These are phyloP conservation scores for Tieghemiomyces parasiticus DNA, from an alignment of 192 early-diverging fungal genomes.

Conservation along the genomic window DNA sequence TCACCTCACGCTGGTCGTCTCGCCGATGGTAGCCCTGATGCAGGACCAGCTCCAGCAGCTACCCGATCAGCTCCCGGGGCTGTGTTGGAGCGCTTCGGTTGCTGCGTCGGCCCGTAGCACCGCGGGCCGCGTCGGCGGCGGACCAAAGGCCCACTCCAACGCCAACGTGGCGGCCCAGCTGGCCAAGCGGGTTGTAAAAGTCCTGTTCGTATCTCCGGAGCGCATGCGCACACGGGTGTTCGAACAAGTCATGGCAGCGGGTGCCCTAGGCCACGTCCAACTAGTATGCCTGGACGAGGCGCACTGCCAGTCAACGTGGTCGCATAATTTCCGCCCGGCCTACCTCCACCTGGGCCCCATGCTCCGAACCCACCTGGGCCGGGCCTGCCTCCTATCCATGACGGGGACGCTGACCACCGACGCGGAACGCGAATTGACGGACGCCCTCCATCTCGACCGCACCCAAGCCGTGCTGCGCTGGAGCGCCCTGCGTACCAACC, in stretches of 20 bases:
- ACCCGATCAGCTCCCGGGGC: constrained; percentile 37
- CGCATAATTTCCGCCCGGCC: constrained; percentile 62
- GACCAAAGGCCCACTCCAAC: constrained; percentile 3
- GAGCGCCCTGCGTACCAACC: constrained; percentile 38
- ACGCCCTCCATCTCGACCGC: constrained; percentile 40
- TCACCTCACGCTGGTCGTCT: constrained; percentile 54
- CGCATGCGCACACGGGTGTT: constrained; percentile 45
- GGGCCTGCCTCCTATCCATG: constrained; percentile 42
- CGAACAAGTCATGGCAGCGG: constrained; percentile 28
- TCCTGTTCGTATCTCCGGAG: constrained; percentile 65
- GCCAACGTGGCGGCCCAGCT: constrained; percentile 25
- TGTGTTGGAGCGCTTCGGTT: constrained; percentile 35
- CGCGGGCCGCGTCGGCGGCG: background rate
- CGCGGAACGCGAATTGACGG: constrained; percentile 30
- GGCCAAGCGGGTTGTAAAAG: constrained; percentile 30
- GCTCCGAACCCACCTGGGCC: constrained; percentile 28
- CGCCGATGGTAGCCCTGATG: constrained; percentile 72
- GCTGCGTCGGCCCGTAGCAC: constrained; percentile 12
- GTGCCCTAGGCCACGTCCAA: constrained; percentile 32
- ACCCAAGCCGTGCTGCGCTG: constrained; percentile 33
- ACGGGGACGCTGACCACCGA: constrained; percentile 57
- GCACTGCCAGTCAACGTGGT: constrained; percentile 77
- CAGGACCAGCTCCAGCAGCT: constrained; percentile 63
- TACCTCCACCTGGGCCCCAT: constrained; percentile 43
- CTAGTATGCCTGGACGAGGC: constrained; percentile 68